Base-by-base conservation (phyloP, 768 basidiomycete species). In the Termitomyces bulborhizus region DNA sequence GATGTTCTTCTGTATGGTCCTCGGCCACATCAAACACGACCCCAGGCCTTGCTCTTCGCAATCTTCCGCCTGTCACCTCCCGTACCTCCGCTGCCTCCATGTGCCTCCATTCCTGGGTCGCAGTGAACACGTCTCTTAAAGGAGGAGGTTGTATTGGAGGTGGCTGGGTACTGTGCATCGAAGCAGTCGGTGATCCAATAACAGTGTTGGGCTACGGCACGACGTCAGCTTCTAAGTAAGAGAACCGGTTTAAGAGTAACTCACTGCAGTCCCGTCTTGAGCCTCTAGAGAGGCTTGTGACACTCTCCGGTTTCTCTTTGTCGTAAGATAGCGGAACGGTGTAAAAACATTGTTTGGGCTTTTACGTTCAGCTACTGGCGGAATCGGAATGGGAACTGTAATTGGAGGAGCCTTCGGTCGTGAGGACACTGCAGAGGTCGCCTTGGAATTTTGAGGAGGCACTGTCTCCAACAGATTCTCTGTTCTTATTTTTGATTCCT, bases 201-300 rank as follows among this genome's bases (percentile, higher is more conserved):
- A 87, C 80, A 27, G 90, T 89, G 62, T 83, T 90, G 15, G 83
- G 69, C 85, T 86, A 61, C 11, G 56, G 24, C 45, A 32, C 41
- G 39, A 43, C 29, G 29, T 63, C n/a, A 65, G 50, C 26, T 48
- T 46, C 53, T 46, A 43, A 32, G 29, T 31, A 8, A 39, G 40
- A 40, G 31, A 54, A 52, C 51, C 52, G 18, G 50, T 53, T 44
- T 36, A 53, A 50, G n/a, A 31, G 24, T 32, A 15, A 66, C 86
- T 69, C 68, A 91, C 90, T 47, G 86, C 85, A 53, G 88, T 89
- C 37, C 90, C 90, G 63, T 90, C 83, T 60, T 83, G 79, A 26
- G 88, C 90, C 65, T 92, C 90, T 32, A 88, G 73, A 41, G 90
- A 92, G 34, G 83, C 84, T 37, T 81, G 77, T 15, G 90, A 91